These are phyloP conservation scores for Metschnikowia noctiluminum DNA, from an alignment of 805 yeast genomes.

Conservation along the genomic window DNA sequence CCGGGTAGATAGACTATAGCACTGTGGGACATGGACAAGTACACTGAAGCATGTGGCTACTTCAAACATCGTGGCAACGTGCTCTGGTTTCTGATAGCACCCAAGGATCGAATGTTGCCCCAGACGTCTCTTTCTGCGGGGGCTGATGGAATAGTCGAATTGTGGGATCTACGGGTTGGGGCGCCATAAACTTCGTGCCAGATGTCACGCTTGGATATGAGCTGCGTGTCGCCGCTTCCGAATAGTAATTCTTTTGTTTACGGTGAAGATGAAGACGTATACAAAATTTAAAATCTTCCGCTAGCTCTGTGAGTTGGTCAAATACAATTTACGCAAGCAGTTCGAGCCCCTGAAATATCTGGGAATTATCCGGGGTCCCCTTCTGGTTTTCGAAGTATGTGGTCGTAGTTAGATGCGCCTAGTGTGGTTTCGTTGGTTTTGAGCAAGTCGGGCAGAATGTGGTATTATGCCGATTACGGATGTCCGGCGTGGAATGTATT, in stretches of 20 bases:
- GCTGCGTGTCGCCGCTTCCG: conserved; percentile 57
- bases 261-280: conserved; percentile 76
- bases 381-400: conserved; percentile 6
- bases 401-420: conserved; percentile 49
- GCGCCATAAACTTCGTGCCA: conserved; percentile 48
- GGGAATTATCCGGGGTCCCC: conserved; percentile 8
- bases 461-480: conserved; percentile 73
- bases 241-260: conserved; percentile 66
- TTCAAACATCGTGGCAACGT: conserved; percentile 74
- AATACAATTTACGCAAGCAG: conserved; percentile 35
- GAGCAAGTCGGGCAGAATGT: conserved; percentile 67
- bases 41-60: conserved; percentile 50
- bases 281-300: conserved; percentile 72
- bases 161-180: conserved; percentile 56
- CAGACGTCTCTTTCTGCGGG: conserved; percentile 55
- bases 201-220: conserved; percentile 63
- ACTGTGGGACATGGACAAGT: conserved; percentile 74
- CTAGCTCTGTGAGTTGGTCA: conserved; percentile 64
- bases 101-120: conserved; percentile 8
- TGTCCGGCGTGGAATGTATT: conserved; percentile 77
- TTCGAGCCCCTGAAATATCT: conserved; percentile 12
- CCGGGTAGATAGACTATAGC: conserved; percentile 82
- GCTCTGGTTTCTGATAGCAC: conserved; percentile 37
- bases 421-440: conserved; percentile 73
- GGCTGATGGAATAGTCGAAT: conserved; percentile 62